A percentile compares a stretch with the other conserved stretches of the same genome.
phyloP scores from a whole-genome alignment of 2,329 filamentous ascomycete genomes.

The Ceratocystis alfenasii region DNA sequence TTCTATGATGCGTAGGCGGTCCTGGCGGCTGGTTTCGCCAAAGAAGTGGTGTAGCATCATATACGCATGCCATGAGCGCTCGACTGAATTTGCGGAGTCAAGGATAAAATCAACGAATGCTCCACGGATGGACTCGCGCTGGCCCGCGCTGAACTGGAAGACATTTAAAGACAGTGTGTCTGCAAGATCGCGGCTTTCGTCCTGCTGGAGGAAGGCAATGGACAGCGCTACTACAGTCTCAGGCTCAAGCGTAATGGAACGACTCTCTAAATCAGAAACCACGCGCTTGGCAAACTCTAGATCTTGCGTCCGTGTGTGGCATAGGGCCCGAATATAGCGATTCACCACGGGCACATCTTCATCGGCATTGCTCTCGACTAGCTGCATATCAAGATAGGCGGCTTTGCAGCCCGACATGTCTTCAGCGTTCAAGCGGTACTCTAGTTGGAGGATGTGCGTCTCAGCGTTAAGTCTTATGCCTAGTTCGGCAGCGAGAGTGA shows the following conservation, averaged over 20 bases:
- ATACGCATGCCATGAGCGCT: conserved; percentile 53
- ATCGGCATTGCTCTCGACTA: conserved; percentile 38
- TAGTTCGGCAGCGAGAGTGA: conserved; percentile 52
- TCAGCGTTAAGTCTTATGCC: conserved; percentile 54
- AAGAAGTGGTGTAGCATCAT: conserved; percentile 54
- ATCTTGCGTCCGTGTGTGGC: conserved; percentile 46
- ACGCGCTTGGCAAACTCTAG: conserved; percentile 63
- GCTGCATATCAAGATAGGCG: conserved; percentile 52
- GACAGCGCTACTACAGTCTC: conserved; percentile 64
- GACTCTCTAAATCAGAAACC: conserved; percentile 59
- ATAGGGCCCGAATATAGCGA: conserved; percentile 58
- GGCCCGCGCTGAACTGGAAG: conserved; percentile 55
- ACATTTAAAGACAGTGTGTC: conserved; percentile 69
- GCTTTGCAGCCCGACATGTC: conserved; percentile 59
- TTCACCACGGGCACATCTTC: conserved; percentile 56
- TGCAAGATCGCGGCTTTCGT: conserved; percentile 66
- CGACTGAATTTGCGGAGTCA: conserved; percentile 49
- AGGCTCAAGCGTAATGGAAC: conserved; percentile 56
- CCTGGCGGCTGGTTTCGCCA: conserved; percentile 50
- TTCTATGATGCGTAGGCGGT: conserved; percentile 64
- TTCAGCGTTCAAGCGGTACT: conserved; percentile 59
- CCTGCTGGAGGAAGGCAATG: conserved; percentile 58
- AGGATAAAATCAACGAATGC: conserved; percentile 57
- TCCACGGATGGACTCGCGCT: conserved; percentile 54
- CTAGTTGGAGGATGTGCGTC: conserved; percentile 63